Base-by-base conservation (phyloP, 805 yeast genomes). In the Lipomyces orientalis region DNA sequence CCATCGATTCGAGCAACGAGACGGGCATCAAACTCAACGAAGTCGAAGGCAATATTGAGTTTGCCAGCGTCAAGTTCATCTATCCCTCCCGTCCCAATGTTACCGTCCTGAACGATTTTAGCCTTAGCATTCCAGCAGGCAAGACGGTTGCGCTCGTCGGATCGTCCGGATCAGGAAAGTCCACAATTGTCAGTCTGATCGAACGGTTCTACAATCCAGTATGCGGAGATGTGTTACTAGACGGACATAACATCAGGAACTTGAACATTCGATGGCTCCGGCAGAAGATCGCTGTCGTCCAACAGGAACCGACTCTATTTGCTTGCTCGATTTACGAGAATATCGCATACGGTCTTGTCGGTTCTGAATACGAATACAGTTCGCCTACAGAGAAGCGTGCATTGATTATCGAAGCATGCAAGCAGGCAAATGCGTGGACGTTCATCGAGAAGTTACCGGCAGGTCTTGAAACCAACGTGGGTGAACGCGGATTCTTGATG, bases 301-400 rank as follows among this genome's bases (percentile, higher is more conserved):
- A 98, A 2, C 98, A 94, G 79, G 98, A 94, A 71, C 96, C 98
- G 0, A 97, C 97, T 3, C 80, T 93, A 57, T 93, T 93, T 81
- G 90, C 93, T 75, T 97, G 91, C 65, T 84, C 96, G 1, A 91
- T 94, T 59, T 79, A 86, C 76, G 96, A 92, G 74, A 91, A 91
- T 73, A 86, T 92, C 49, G 82, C 91, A 66, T 90, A 90, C 79
- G 97, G 97, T 31, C 79, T 91, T 58, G 66, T 79, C 66, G 78
- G 77, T 12, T 65, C 75, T 1, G 61, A 31, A 12, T 65, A 64
- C 51, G 77, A 74, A 51, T 59, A 75, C 69, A 79, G 80, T 62
- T 56, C 79, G 62, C 76, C 81, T 22, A 78, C 80, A 69, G 74
- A 75, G 73, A 75, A 81, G 73, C 69, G 81, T 58, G 76, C 76